phyloP scores from a whole-genome alignment of 129 eudicot species.

The Lactuca sativa region DNA sequence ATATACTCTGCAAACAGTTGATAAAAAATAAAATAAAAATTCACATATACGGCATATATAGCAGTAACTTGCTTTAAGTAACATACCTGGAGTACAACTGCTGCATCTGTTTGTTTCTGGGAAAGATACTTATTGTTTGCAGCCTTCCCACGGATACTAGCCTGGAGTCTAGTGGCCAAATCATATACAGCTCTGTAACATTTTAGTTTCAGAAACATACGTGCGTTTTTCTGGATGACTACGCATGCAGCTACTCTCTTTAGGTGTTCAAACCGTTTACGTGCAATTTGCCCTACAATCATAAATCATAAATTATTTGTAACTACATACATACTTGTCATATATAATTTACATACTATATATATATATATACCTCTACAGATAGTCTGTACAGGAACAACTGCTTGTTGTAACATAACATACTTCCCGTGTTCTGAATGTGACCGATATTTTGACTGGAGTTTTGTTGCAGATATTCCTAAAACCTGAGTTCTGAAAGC shows the following conservation, averaged over 20 bases:
- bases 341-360: not conserved
- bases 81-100: conserved; percentile 60
- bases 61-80: too few species aligned
- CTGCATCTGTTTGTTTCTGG: conserved; percentile 50
- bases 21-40: not conserved
- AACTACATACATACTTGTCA: not conserved
- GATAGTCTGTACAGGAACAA: conserved; percentile 61
- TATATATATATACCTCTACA: conserved; percentile 58
- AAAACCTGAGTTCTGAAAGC: conserved; percentile 61
- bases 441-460: conserved; percentile 58
- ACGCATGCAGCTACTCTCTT: conserved; percentile 64
- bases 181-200: conserved; percentile 37
- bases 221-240: conserved; percentile 56
- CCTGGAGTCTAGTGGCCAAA: conserved; percentile 58
- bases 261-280: conserved; percentile 38
- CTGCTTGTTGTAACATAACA: conserved; percentile 37
- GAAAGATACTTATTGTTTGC: conserved; percentile 46
- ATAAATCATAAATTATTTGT: not conserved
- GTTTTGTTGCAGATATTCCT: conserved; percentile 68
- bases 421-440: conserved; percentile 46
- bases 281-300: conserved; percentile 58
- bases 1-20: conserved; percentile 45
- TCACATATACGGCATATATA: not conserved
- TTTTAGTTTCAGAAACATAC: conserved; percentile 48
- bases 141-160: conserved; percentile 67